Evolutionary conservation across 2,329 filamentous ascomycete genomes (phyloP).

Genomic region (Pyricularia sp.): DNA sequence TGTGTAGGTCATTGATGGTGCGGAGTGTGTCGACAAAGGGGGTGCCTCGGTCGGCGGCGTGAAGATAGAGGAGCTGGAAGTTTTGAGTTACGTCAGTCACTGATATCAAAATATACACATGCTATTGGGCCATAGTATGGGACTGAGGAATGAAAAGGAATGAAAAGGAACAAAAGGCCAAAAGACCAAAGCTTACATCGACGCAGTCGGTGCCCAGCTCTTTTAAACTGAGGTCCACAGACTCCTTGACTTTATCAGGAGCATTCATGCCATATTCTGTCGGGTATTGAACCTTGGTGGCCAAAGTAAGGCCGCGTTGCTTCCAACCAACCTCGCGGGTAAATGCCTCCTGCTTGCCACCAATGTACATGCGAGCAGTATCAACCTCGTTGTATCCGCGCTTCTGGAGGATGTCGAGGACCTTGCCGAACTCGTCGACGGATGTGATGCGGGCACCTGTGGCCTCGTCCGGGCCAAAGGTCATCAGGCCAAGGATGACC

Average conservation of each 20-base stretch:
- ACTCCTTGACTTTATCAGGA: constrained; percentile 52
- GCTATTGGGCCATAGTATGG: too few relatives aligned
- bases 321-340: constrained; percentile 59
- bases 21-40: constrained; percentile 66
- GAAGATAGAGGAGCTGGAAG: constrained; percentile 1
- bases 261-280: constrained; percentile 47
- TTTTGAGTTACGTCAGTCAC: background rate
- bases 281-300: constrained; percentile 61
- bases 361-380: constrained; percentile 59
- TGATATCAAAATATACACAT: background rate
- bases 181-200: constrained; percentile 36
- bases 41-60: constrained; percentile 10
- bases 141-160: background rate
- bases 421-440: constrained; percentile 48
- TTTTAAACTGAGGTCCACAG: constrained; percentile 57
- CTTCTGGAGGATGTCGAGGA: constrained; percentile 56
- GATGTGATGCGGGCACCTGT: constrained; percentile 48
- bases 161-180: background rate
- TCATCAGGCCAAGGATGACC: constrained; percentile 66
- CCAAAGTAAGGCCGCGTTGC: constrained; percentile 57
- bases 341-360: constrained; percentile 60
- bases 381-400: constrained; percentile 65
- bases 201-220: constrained; percentile 66
- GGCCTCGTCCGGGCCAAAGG: constrained; percentile 50
- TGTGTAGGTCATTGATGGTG: constrained; percentile 72